Base-by-base conservation (phyloP, 768 basidiomycete species). In the Tricholoma hemisulphureum region DNA sequence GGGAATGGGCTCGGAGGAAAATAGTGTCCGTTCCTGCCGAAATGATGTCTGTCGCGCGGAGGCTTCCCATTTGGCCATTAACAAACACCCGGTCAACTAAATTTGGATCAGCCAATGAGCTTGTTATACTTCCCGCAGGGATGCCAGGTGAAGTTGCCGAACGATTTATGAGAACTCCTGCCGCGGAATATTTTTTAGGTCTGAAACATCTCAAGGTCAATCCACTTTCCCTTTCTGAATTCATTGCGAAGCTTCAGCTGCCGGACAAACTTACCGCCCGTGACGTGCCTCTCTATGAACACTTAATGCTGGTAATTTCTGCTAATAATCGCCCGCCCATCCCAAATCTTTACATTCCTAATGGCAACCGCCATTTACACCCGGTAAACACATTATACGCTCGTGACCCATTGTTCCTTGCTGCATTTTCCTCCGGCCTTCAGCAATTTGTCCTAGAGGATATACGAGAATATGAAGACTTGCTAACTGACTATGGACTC, bases 391-490 rank as follows among this genome's bases (percentile, higher is more conserved):
- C 67, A 0, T 67, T 80, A 2, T 78, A 74, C 59, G 70, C 73
- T 9, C 70, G 72, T 7, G 67, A 75, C 21, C 61, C 60, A 1
- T 64, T 79, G 14, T 80, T 79, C 45, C 52, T 68, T 20, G 70
- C 71, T 9, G 72, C 73, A 4, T 80, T 79, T 52, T 69, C 67
- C 2, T 51, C 59, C 3, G 61, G 70, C 29, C 69, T 73, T 0
- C 51, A 62, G 0, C 53, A 59, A 29, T 78, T 81, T 54, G 60
- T 81, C 1, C 67, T 67, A 11, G 58, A 66, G 0, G 58, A 51
- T 0, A 75, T 77, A 32, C 41, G 58, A 14, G 64, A 71, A 5
- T 57, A 77, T 29, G 75, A 76, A 46, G 13, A 37, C 1, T 21
- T 57, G 0, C 67, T 80, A 1, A 59, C 60, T 6, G 26, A 34